Evolutionary conservation across 257 asterid genomes (phyloP), one percentile per base, ranked within the genome.

Genomic region (Petrea volubilis): DNA sequence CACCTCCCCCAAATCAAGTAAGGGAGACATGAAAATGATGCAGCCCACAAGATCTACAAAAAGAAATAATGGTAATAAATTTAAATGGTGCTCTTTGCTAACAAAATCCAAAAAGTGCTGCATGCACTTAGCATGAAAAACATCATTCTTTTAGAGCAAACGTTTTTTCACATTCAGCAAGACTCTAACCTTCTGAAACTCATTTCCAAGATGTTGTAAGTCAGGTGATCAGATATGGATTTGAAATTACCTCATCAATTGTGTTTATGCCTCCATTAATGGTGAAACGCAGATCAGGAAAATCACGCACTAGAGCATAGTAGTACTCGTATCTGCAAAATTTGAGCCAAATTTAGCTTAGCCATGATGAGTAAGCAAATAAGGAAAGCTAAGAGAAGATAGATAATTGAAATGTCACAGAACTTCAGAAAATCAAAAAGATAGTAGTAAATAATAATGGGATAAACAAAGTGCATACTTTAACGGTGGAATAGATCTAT

Each of bases 231-330:
- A 29, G 46, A 44, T 17, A 61, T 41, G 38, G 52, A 72, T 70
- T 67, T 64, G 53, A 72, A 68, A 71, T 76, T 78, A 93, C 98
- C 96, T 94, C 98, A 72, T 82, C 85, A 46, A 89, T 64, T 33
- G 97, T 82, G 72, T 85, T 90, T 75, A 94, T 91, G 78, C 98
- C 98, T 68, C 98, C 98, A 79, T 94, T 94, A 56, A 94, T 86
- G 62, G 97, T 94, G 78, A 94, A 94, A 73, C 70, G 92, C 68
- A 94, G 74, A 81, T 91, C 89, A 52, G 98, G 98, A 72, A 94
- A 94, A 88, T 94, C 98, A 50, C 98, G 98, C 78, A 87, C 86
- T 28, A 94, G 92, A 65, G 96, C 98, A 85, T 91, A 94, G 86
- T 76, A 94, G 85, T 80, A 94, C 83, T 94, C 98, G 34, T 91